Conservation (phyloP, 2,329 filamentous ascomycete species). For the Fusarium longipes region DNA sequence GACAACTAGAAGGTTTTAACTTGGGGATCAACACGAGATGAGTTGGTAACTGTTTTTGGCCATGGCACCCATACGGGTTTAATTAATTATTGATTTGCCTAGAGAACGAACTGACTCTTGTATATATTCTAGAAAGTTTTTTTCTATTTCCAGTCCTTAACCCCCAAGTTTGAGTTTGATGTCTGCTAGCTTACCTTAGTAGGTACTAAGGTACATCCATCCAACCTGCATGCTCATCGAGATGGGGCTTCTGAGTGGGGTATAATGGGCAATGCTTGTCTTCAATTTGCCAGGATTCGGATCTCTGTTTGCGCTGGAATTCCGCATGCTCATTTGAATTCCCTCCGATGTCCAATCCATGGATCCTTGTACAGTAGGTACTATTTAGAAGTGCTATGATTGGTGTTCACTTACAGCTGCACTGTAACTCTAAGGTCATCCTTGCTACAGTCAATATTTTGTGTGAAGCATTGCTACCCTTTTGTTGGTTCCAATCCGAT, state of each 20-base stretch:
- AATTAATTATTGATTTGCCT: neutral
- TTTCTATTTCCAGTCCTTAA: neutral
- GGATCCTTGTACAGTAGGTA: too few relatives aligned
- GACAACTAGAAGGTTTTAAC: slow-evolving; percentile 24
- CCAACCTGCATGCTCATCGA: neutral
- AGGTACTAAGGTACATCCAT: neutral
- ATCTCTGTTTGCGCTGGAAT: slow-evolving; percentile 6
- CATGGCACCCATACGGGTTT: neutral
- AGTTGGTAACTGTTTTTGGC: neutral
- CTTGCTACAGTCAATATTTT: neutral
- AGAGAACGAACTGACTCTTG: neutral
- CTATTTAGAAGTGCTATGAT: neutral
- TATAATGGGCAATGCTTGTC: neutral
- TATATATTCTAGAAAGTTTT: neutral
- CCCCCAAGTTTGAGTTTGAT: neutral
- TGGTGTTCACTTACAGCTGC: slow-evolving; percentile 8
- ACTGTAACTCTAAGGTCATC: neutral
- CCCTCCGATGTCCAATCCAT: neutral
- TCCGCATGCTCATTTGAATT: slow-evolving; percentile 13
- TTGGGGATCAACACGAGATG: slow-evolving; percentile 3
- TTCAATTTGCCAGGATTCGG: slow-evolving; percentile 3
- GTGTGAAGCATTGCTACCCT: neutral
- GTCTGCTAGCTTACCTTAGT: neutral
- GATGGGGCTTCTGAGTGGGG: slow-evolving; percentile 6
- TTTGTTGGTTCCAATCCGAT: slow-evolving; percentile 20